Percentiles rank a stretch among this genome's conserved stretches.
phyloP scores from a whole-genome alignment of 2,329 filamentous ascomycete genomes.

The Fusarium chlamydosporum region DNA sequence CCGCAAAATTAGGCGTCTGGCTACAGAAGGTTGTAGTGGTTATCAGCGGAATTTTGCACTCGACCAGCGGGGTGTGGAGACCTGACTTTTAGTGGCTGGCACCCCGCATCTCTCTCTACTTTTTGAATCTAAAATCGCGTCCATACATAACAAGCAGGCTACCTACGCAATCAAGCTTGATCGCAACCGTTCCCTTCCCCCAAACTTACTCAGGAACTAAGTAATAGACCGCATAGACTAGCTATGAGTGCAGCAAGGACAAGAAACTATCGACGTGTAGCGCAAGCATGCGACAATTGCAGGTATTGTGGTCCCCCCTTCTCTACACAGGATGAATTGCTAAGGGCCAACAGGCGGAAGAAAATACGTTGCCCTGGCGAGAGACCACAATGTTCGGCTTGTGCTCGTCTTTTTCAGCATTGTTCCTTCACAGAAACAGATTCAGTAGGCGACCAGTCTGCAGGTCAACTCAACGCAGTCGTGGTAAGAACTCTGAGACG shows the following conservation, averaged over 20 bases:
- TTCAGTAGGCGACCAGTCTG: neutral
- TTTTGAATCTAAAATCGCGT: neutral
- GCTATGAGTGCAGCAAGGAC: constrained; percentile 23
- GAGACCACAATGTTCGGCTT: constrained; percentile 36
- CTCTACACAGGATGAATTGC: neutral
- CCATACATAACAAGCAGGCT: neutral
- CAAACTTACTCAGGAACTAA: neutral
- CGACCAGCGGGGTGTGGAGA: neutral
- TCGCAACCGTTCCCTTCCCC: neutral
- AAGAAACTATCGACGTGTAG: constrained; percentile 30
- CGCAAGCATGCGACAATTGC: constrained; percentile 35
- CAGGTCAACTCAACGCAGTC: neutral
- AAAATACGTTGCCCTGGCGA: constrained; percentile 40
- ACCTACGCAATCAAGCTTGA: neutral
- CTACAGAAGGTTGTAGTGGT: neutral
- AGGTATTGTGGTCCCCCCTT: neutral
- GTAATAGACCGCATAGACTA: neutral
- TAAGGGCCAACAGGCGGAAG: constrained; percentile 13
- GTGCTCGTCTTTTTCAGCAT: constrained; percentile 21
- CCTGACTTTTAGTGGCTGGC: neutral
- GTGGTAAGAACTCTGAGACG: neutral
- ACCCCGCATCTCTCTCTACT: neutral
- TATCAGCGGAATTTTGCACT: constrained; percentile 14
- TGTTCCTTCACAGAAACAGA: constrained; percentile 14
- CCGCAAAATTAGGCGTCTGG: constrained; percentile 2